Evolutionary conservation across 2,329 filamentous ascomycete genomes (phyloP).

Genomic region (Alternaria atra): DNA sequence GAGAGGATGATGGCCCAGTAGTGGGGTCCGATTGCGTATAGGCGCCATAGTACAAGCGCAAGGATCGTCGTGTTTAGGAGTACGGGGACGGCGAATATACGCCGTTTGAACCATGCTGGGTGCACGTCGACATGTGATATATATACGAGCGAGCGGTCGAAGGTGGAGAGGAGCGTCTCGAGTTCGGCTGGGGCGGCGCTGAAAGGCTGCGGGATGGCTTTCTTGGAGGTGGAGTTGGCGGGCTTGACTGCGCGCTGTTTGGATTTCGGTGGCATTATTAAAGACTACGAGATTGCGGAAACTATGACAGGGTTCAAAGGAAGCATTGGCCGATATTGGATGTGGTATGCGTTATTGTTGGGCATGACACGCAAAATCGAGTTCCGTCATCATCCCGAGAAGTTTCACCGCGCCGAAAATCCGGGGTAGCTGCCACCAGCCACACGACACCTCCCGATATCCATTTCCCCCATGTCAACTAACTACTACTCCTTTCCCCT

Average conservation of each 20-base stretch:
- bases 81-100: slow-evolving; percentile 82
- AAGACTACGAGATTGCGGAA: background rate
- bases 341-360: slow-evolving; percentile 1
- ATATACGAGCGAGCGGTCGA: slow-evolving; percentile 78
- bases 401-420: slow-evolving; percentile 18
- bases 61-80: slow-evolving; percentile 76
- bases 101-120: slow-evolving; percentile 75
- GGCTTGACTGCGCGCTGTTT: slow-evolving; percentile 29
- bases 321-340: slow-evolving; percentile 7
- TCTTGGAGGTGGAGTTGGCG: slow-evolving; percentile 6
- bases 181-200: slow-evolving; percentile 70
- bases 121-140: slow-evolving; percentile 82
- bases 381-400: slow-evolving; percentile 12
- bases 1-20: slow-evolving; percentile 75
- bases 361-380: background rate
- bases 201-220: slow-evolving; percentile 63
- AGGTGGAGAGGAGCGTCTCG: slow-evolving; percentile 69
- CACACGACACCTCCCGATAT: background rate
- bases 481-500: background rate
- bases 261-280: slow-evolving; percentile 32
- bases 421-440: slow-evolving; percentile 9
- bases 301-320: background rate
- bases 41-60: slow-evolving; percentile 71
- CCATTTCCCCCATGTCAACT: background rate
- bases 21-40: slow-evolving; percentile 73